phyloP scores from a whole-genome alignment of 345 rosid species.

The Dipteronia sinensis region DNA sequence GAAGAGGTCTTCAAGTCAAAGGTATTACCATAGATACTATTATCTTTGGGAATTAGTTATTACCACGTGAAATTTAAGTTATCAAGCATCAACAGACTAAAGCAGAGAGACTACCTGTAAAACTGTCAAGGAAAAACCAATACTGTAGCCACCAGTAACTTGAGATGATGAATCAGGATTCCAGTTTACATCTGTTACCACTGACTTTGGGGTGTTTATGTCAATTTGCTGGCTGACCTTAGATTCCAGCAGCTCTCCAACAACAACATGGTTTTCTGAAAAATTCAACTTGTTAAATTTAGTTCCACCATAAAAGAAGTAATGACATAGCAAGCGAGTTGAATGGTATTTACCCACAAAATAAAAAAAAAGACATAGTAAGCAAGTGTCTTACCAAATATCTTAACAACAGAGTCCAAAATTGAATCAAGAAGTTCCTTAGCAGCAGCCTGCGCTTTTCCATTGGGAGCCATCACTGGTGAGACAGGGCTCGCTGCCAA shows the following conservation, averaged over 20 bases:
- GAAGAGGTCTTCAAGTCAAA: constrained; percentile 21
- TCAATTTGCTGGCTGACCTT: constrained; percentile 64
- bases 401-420: constrained; percentile 73
- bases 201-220: constrained; percentile 66
- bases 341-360: no score
- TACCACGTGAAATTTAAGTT: neutral
- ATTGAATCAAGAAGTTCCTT: constrained; percentile 91
- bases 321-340: constrained; percentile 9
- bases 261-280: constrained; percentile 87
- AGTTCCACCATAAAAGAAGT: constrained; percentile 21
- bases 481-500: constrained; percentile 97
- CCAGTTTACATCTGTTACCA: constrained; percentile 64
- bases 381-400: constrained; percentile 67
- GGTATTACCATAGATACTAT: neutral
- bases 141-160: constrained; percentile 90
- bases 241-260: constrained; percentile 89
- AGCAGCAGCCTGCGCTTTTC: constrained; percentile 90
- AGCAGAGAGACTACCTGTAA: constrained; percentile 63
- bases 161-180: constrained; percentile 76
- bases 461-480: constrained; percentile 91
- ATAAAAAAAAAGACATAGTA: neutral
- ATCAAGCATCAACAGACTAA: neutral
- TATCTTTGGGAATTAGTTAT: neutral
- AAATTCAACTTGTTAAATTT: constrained; percentile 18
- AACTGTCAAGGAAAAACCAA: constrained; percentile 92